phyloP scores from a whole-genome alignment of 768 basidiomycete genomes.

The Lactarius trivialis region DNA sequence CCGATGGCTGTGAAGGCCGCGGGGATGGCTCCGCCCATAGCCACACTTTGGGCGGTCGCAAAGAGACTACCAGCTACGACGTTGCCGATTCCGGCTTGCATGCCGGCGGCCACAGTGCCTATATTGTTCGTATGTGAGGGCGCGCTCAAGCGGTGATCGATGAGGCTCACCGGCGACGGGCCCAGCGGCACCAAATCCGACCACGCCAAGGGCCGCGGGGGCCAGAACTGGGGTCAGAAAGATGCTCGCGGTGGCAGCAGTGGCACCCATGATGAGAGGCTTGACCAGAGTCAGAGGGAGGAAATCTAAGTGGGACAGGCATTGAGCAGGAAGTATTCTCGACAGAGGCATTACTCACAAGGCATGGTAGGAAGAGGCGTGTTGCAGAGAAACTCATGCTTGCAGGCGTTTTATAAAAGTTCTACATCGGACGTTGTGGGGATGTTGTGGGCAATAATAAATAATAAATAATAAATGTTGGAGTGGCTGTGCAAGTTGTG shows the following conservation, averaged over 20 bases:
- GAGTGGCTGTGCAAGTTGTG: neutral
- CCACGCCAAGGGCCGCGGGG: neutral
- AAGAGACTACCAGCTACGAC: neutral
- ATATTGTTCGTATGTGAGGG: neutral
- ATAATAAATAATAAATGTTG: neutral
- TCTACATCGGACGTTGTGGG: too few species aligned
- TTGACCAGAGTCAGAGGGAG: too few species aligned
- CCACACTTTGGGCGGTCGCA: slow-evolving; percentile 4
- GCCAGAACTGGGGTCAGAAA: neutral
- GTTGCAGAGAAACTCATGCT: too few species aligned
- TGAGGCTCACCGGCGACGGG: slow-evolving; percentile 4
- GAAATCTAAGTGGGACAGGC: neutral
- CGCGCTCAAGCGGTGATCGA: neutral
- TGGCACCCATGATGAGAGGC: neutral
- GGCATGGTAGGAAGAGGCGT: neutral
- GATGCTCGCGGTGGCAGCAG: neutral
- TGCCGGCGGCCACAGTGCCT: slow-evolving; percentile 1
- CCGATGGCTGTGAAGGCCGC: neutral
- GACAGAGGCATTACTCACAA: neutral
- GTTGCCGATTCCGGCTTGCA: slow-evolving; percentile 2
- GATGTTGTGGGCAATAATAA: too few species aligned
- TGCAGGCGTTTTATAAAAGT: too few species aligned
- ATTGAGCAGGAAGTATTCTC: neutral
- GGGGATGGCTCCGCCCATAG: neutral
- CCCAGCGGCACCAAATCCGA: slow-evolving; percentile 5